Base-by-base conservation (phyloP, 164 flowering plant genomes). In the Kalanchoe fedtschenkoi region DNA sequence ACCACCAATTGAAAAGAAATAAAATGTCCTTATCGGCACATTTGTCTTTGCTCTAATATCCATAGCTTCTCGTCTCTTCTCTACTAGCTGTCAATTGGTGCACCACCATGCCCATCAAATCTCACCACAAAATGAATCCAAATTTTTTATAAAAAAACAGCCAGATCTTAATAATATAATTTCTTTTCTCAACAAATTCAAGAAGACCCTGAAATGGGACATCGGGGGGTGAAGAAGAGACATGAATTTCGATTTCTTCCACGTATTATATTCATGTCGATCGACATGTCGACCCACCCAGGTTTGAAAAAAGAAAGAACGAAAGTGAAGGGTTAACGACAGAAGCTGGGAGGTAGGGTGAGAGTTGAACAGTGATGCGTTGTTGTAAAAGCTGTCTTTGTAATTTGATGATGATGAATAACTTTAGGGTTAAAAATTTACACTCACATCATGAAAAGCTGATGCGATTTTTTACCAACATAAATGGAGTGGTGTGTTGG, bases 101-200 rank as follows among this genome's bases (percentile, higher is more conserved):
- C n/a, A n/a, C n/a, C n/a, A n/a, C n/a, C n/a, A n/a, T n/a, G n/a
- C 17, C 16, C 46, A 42, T 19, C 21, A 16, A 42, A 42, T 19
- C 46, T 42, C 46, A 42, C 46, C 46, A 42, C 46, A 42, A 42
- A 42, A 42, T 42, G 46, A 42, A 42, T 14, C 46, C n/a, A 42
- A 16, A 16, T 42, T 17, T 42, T 19, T 15, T 42, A 42, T 15
- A 47, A 7, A 47, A 21, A 46, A 47, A 22, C 15, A 42, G 5
- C n/a, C 46, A 42, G n/a, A n/a, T n/a, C 2, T 10, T 2, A 42
- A 11, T 42, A 14, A 42, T 42, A 42, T 15, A 42, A 1, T 15
- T 42, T 42, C 6, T 11, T 15, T 14, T 42, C n/a, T 5, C 14
- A 42, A 17, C 46, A 11, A 1, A 42, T 11, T 5, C 46, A 14